Percentiles rank a stretch among this genome's conserved stretches.
Conservation (phyloP, 2,329 filamentous ascomycete genomes). For the Cladobotryum mycophilum region DNA sequence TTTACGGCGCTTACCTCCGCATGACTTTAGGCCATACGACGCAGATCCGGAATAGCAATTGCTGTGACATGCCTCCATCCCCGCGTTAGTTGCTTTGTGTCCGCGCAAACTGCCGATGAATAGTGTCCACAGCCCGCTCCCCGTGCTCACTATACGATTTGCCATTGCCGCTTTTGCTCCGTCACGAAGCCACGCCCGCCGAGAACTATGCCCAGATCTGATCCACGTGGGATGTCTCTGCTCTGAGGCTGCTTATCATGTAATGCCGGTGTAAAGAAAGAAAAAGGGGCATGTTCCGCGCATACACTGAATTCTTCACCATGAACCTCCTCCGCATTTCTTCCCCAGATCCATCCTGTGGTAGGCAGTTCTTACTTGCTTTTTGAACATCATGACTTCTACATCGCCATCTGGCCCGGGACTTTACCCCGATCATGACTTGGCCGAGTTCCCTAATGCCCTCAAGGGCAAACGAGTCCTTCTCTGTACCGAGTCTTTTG, state of each 20-base stretch:
- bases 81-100: conserved; percentile 17
- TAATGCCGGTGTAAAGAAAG: background rate
- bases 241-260: background rate
- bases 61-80: conserved; percentile 21
- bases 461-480: conserved; percentile 58
- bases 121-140: conserved; percentile 22
- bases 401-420: conserved; percentile 3
- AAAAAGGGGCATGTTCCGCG: background rate
- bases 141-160: conserved; percentile 22
- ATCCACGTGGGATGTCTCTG: conserved; percentile 21
- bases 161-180: conserved; percentile 19
- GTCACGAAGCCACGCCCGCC: conserved; percentile 2
- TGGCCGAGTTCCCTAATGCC: conserved; percentile 38
- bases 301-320: background rate
- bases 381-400: conserved; percentile 11
- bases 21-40: conserved; percentile 2
- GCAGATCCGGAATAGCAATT: conserved; percentile 1
- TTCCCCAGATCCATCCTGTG: background rate
- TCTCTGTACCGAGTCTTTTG: conserved; percentile 65
- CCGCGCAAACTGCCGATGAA: conserved; percentile 20
- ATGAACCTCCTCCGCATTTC: background rate
- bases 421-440: conserved; percentile 29
- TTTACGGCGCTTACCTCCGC: background rate
- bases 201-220: too few species aligned
- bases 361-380: background rate